Percentiles rank a stretch among this genome's conserved stretches.
Evolutionary conservation across 1,139 yeast genomes (phyloP).

Genomic region (Geotrichum cucujoidarum): DNA sequence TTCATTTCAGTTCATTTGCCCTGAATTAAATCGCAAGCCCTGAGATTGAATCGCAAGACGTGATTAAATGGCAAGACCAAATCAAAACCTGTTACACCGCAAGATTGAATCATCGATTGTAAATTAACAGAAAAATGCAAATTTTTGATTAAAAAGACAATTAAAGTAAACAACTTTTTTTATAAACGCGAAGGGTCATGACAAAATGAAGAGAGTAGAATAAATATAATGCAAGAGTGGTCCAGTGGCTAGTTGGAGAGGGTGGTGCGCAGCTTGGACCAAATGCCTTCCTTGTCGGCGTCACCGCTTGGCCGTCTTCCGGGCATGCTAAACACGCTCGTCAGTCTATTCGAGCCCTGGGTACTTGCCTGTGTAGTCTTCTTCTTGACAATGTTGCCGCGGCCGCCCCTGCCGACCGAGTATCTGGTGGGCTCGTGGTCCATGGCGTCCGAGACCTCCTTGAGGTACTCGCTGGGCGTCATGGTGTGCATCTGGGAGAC

Average conservation of each 20-base stretch:
- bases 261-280: conserved; percentile 30
- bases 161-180: neutral
- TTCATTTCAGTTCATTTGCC: too few relatives aligned
- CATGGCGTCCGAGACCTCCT: conserved; percentile 34
- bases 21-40: too few relatives aligned
- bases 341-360: neutral
- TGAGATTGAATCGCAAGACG: too few relatives aligned
- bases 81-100: too few relatives aligned
- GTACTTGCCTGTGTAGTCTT: neutral
- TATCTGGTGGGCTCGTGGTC: conserved; percentile 34
- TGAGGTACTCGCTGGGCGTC: conserved; percentile 36
- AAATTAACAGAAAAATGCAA: neutral
- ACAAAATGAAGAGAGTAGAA: neutral
- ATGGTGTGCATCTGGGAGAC: conserved; percentile 32
- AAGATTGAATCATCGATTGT: too few relatives aligned
- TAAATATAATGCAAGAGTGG: neutral
- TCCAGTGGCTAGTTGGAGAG: conserved; percentile 24
- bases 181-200: neutral
- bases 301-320: neutral
- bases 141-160: neutral
- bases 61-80: too few relatives aligned
- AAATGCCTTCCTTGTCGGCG: conserved; percentile 22
- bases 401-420: conserved; percentile 39
- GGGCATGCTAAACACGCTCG: conserved; percentile 12
- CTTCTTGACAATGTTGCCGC: conserved; percentile 33